These are phyloP conservation scores for Phlyctochytrium arcticum DNA, from an alignment of 192 early-diverging fungal genomes.

Conservation along the genomic window DNA sequence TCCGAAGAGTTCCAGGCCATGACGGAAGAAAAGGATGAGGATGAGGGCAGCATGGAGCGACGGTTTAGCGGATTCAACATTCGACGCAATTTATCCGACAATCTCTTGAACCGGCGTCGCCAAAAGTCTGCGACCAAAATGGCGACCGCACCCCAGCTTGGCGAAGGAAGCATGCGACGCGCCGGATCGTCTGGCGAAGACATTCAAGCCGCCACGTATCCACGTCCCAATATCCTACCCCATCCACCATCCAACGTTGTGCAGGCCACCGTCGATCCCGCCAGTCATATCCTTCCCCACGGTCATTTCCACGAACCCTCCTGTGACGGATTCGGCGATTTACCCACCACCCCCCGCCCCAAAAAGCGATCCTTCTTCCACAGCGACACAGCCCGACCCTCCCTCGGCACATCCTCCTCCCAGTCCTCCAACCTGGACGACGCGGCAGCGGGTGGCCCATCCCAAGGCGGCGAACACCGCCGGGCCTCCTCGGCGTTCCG, in stretches of 20 bases:
- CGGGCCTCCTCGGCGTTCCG: constrained; percentile 5
- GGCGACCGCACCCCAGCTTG: background rate
- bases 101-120: background rate
- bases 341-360: background rate
- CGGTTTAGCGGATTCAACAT: background rate
- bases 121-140: background rate
- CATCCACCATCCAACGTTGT: background rate
- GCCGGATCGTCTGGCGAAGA: background rate
- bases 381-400: background rate
- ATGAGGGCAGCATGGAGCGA: background rate
- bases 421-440: too few relatives aligned
- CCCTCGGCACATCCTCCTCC: background rate
- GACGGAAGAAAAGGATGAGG: background rate
- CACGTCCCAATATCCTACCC: background rate
- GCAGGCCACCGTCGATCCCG: background rate
- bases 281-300: background rate
- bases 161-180: background rate
- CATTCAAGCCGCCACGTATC: background rate
- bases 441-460: too few relatives aligned
- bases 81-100: background rate
- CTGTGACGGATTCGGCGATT: background rate
- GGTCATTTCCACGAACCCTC: background rate
- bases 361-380: background rate
- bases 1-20: background rate
- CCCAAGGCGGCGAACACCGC: background rate